Conservation (phyloP, 495 filamentous ascomycete species). For the Daldinia decipiens region DNA sequence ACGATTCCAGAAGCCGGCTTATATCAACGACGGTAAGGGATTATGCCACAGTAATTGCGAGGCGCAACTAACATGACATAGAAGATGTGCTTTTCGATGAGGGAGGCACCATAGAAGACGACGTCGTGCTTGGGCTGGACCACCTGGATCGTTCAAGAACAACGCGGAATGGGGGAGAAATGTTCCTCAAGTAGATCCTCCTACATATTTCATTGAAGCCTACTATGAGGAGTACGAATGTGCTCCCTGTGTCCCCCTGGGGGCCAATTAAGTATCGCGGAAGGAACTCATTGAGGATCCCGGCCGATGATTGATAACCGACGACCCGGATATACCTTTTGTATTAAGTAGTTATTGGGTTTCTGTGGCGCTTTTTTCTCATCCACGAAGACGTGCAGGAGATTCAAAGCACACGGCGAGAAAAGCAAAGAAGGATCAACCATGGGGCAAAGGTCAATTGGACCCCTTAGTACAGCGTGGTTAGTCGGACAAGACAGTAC, state of each 20-base stretch:
- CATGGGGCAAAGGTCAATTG: constrained; percentile 7
- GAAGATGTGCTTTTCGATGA: constrained; percentile 86
- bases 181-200: constrained; percentile 63
- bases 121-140: constrained; percentile 83
- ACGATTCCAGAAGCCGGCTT: constrained; percentile 79
- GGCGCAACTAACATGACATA: constrained; percentile 52
- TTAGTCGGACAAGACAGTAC: constrained; percentile 20
- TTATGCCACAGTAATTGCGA: not conserved
- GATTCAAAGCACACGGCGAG: constrained; percentile 7
- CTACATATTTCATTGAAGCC: constrained; percentile 1
- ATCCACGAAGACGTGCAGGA: constrained; percentile 18
- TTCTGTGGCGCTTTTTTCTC: constrained; percentile 21
- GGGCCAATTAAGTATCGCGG: not conserved
- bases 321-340: constrained; percentile 28
- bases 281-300: constrained; percentile 13
- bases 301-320: constrained; percentile 6
- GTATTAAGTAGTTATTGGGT: constrained; percentile 32
- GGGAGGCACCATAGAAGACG: constrained; percentile 69
- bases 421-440: constrained; percentile 19
- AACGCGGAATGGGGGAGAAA: constrained; percentile 64
- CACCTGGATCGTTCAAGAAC: constrained; percentile 77
- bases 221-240: constrained; percentile 5
- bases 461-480: constrained; percentile 19
- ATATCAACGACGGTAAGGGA: constrained; percentile 85
- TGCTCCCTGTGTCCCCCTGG: not conserved